Evolutionary conservation across 2,329 filamentous ascomycete genomes (phyloP), one percentile per base, ranked within the genome.

Genomic region (Waltergamsia citrina): DNA sequence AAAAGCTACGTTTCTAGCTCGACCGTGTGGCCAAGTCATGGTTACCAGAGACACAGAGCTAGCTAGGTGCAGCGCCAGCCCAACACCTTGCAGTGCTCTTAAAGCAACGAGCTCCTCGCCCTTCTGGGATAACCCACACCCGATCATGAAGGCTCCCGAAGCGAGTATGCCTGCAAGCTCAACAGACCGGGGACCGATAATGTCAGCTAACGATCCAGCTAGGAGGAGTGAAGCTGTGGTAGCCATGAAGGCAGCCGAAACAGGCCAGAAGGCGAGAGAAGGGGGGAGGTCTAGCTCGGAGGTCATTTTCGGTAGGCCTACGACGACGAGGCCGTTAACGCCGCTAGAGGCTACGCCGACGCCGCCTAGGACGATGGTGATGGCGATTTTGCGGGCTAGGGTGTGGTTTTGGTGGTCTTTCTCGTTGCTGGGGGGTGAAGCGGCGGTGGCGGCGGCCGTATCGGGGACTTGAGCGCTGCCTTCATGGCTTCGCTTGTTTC

Each of bases 231-330:
- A 51, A 0, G 57, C 56, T 0, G 54, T 59, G 1, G 53, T 53
- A 1, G 57, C 50, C 0, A 63, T 49, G 1, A 46, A 47, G 15
- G 50, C 50, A 2, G 57, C 54, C 3, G 58, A 61, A 1, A 51
- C 43, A 2, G 60, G 60, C 60, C 60, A 63, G 32, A 62, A 53
- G 3, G 53, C 47, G 14, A 63, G 51, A 1, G 48, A 47, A 5
- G 41, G 26, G 7, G 51, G 48, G 2, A 63, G 41, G 19, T 42
- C 33, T 21, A 65, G 43, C 19, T 60, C 57, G 12, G 42, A 35
- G 2, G 59, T 54, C 37, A 69, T 65, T 9, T 48, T 45, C 5
- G 63, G 60, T 1, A 67, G 49, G 15, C 52, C 52, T 17, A 65
- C 52, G 3, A 62, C 47, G 14, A 64, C 47, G 3, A 64, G 48